A percentile compares a stretch with the other conserved stretches of the same genome.
Conservation (phyloP, 805 yeast species). For the Hanseniaspora valbyensis region DNA sequence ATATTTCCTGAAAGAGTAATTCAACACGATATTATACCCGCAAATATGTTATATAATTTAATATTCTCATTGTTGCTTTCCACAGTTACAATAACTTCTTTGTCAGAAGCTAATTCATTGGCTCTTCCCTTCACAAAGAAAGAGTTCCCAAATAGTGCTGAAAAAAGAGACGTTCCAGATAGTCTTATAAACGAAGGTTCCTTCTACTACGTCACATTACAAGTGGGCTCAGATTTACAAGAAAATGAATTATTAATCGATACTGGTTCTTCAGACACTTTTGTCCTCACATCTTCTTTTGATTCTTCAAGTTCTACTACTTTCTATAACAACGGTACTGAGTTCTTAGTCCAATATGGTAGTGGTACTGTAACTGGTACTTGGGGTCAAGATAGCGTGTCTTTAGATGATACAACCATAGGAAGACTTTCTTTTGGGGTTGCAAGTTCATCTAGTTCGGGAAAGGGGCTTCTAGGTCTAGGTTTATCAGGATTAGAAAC, state of each 20-base stretch:
- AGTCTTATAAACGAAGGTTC: slow-evolving; percentile 31
- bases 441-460: slow-evolving; percentile 52
- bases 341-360: slow-evolving; percentile 41
- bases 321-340: slow-evolving; percentile 26
- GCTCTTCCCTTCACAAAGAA: neutral
- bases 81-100: neutral
- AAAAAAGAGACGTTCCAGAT: slow-evolving; percentile 5
- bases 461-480: slow-evolving; percentile 61
- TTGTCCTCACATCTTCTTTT: slow-evolving; percentile 29
- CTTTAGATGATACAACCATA: slow-evolving; percentile 41
- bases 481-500: slow-evolving; percentile 62
- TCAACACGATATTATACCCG: neutral
- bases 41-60: too few species aligned
- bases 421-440: slow-evolving; percentile 57
- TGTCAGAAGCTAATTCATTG: neutral
- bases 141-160: neutral
- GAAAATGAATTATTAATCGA: slow-evolving; percentile 43
- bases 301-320: slow-evolving; percentile 21
- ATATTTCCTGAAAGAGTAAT: too few species aligned
- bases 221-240: slow-evolving; percentile 41
- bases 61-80: neutral
- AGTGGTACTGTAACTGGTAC: slow-evolving; percentile 36
- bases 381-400: slow-evolving; percentile 46
- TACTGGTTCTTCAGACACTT: slow-evolving; percentile 60
- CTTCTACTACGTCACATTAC: slow-evolving; percentile 35